These are phyloP conservation scores for Boletus vinaceobasis DNA, from an alignment of 768 basidiomycete genomes.

Conservation along the genomic window DNA sequence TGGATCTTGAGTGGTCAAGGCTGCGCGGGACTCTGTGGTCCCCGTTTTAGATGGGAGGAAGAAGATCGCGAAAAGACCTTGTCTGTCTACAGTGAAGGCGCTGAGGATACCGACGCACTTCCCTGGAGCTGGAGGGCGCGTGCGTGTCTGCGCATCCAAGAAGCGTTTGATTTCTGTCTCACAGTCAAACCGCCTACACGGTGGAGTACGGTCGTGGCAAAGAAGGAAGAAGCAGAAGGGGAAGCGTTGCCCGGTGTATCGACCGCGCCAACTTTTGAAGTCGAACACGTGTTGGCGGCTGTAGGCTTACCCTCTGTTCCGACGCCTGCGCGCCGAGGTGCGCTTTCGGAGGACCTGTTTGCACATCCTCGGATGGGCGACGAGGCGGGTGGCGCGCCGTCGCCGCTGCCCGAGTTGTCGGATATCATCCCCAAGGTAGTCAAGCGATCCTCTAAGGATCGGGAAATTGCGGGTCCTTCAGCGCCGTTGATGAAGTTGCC, in stretches of 20 bases:
- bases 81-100: constrained; percentile 46
- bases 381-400: constrained; percentile 22
- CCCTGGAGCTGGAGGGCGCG: constrained; percentile 79
- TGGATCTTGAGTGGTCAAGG: constrained; percentile 76
- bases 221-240: constrained; percentile 30
- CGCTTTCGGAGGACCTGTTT: constrained; percentile 66
- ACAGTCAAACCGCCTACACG: constrained; percentile 37
- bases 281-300: constrained; percentile 56
- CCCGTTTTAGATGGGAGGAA: constrained; percentile 83
- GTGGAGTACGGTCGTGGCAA: constrained; percentile 34
- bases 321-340: constrained; percentile 52
- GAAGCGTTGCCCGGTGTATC: constrained; percentile 25
- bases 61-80: constrained; percentile 61
- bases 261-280: constrained; percentile 41
- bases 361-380: constrained; percentile 40
- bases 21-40: constrained; percentile 81
- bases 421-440: constrained; percentile 46
- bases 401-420: constrained; percentile 31
- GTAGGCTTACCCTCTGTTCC: constrained; percentile 50
- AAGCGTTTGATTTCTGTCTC: constrained; percentile 80
- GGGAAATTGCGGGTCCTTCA: constrained; percentile 35
- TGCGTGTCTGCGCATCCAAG: constrained; percentile 67
- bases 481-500: constrained; percentile 52
- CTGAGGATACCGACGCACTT: constrained; percentile 46
- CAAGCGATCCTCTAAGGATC: constrained; percentile 47